Conservation (phyloP, 2,329 filamentous ascomycete species). For the Colletotrichum sansevieriae region DNA sequence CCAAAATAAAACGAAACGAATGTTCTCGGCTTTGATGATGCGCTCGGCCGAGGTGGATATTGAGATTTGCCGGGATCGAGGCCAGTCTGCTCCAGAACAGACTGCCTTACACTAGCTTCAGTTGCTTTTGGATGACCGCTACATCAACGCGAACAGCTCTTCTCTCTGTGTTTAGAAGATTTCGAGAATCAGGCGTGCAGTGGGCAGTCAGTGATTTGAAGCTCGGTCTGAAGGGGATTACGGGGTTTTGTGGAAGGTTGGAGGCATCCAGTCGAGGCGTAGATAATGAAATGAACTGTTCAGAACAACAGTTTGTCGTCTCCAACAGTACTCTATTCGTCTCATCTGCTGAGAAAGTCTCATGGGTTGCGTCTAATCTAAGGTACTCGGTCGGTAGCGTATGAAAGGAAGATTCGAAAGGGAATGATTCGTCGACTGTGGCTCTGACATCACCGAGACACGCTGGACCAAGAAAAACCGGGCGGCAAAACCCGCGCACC, state of each 20-base stretch:
- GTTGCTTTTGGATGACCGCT: constrained; percentile 24
- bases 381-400: too few relatives aligned
- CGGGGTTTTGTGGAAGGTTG: neutral
- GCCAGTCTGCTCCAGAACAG: constrained; percentile 14
- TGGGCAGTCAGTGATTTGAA: constrained; percentile 24
- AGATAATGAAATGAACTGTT: constrained; percentile 9
- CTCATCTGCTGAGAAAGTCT: too few relatives aligned
- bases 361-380: too few relatives aligned
- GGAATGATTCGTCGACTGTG: neutral
- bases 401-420: too few relatives aligned
- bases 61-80: neutral
- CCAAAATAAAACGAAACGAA: neutral
- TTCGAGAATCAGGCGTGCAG: constrained; percentile 9
- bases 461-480: neutral
- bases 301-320: neutral
- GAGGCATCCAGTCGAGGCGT: constrained; percentile 17
- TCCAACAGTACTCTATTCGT: too few relatives aligned
- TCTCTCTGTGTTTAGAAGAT: constrained; percentile 11
- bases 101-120: constrained; percentile 12
- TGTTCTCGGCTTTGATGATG: constrained; percentile 1
- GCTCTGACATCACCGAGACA: constrained; percentile 19
- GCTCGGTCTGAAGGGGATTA: constrained; percentile 1
- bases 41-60: constrained; percentile 4
- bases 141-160: constrained; percentile 6
- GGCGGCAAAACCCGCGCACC: constrained; percentile 38